These are phyloP conservation scores for Taphrina betulina DNA, from an alignment of 1,139 yeast species.

Conservation along the genomic window DNA sequence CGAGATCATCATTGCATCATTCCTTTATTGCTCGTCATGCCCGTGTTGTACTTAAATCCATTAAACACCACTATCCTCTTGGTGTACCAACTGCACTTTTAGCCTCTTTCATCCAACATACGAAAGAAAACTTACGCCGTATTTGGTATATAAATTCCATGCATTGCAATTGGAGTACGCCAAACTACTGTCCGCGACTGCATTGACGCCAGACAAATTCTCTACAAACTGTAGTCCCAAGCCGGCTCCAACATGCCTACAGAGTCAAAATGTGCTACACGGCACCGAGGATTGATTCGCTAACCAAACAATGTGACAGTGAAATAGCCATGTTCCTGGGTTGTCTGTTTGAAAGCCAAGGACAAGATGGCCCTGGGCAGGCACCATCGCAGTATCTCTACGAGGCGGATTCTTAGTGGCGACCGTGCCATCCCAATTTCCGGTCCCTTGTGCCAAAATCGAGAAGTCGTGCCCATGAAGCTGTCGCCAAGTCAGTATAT, in stretches of 20 bases:
- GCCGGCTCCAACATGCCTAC: conserved; percentile 81
- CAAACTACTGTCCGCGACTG: not conserved
- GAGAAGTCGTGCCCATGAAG: conserved; percentile 52
- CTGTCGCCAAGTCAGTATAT: too few relatives aligned
- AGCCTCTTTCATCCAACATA: too few relatives aligned
- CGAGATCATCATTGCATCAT: too few relatives aligned
- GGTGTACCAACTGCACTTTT: not conserved
- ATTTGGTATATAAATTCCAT: not conserved
- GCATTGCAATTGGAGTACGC: not conserved
- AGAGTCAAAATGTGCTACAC: conserved; percentile 66
- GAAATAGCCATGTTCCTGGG: conserved; percentile 78
- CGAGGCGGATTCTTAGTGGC: conserved; percentile 62
- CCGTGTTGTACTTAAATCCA: too few relatives aligned
- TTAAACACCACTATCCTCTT: conserved; percentile 1
- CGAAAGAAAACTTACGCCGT: too few relatives aligned
- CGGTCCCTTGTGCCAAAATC: conserved; percentile 59
- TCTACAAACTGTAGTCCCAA: conserved; percentile 50
- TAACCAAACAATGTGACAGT: conserved; percentile 5
- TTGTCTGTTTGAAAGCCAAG: conserved; percentile 66
- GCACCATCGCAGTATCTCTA: conserved; percentile 64
- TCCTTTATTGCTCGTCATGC: too few relatives aligned
- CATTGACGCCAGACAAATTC: not conserved
- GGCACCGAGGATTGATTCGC: not conserved
- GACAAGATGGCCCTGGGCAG: conserved; percentile 61
- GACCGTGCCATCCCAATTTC: conserved; percentile 51